Conservation (phyloP, 257 asterid species). For the Osmanthus fragrans region DNA sequence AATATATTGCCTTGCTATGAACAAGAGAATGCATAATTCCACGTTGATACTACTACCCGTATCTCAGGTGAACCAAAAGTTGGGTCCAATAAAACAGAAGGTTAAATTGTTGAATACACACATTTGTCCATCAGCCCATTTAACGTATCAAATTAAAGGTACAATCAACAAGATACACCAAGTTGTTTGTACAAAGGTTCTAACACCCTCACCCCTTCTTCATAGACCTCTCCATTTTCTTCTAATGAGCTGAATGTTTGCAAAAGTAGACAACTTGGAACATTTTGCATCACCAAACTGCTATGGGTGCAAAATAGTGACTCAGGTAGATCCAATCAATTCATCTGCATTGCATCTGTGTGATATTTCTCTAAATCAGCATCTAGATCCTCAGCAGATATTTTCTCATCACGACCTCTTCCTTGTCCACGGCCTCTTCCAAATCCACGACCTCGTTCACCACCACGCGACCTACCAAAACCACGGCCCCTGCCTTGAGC, state of each 20-base stretch:
- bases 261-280: background rate
- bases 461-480: conserved; percentile 44
- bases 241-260: conserved; percentile 1
- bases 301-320: conserved; percentile 8
- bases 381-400: conserved; percentile 73
- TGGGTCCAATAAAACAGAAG: background rate
- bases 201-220: conserved; percentile 15
- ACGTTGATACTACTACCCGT: conserved; percentile 13
- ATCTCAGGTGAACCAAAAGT: conserved; percentile 22
- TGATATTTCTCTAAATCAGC: conserved; percentile 71
- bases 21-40: conserved; percentile 18
- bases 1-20: conserved; percentile 18
- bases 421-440: conserved; percentile 51
- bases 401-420: conserved; percentile 49
- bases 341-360: conserved; percentile 53
- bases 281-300: conserved; percentile 6
- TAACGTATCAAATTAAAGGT: conserved; percentile 23
- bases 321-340: conserved; percentile 20
- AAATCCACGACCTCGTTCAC: conserved; percentile 46
- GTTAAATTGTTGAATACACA: conserved; percentile 18
- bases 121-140: conserved; percentile 26
- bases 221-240: conserved; percentile 5
- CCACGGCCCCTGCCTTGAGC: conserved; percentile 48
- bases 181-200: conserved; percentile 14
- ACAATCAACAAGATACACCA: background rate